phyloP scores from a whole-genome alignment of 192 early-diverging fungal genomes.

The Backusella sp. region DNA sequence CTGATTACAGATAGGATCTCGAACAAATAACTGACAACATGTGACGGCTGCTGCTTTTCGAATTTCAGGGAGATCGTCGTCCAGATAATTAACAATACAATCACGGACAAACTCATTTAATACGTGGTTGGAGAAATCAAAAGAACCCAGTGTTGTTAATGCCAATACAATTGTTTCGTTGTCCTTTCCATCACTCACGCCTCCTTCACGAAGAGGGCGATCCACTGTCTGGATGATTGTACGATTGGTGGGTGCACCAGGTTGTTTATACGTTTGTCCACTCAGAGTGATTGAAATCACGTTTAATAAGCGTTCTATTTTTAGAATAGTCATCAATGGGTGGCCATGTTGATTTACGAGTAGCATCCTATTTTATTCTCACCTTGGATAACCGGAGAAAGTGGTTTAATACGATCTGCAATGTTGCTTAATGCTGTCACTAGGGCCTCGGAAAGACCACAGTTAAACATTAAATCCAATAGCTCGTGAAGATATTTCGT shows the following conservation, averaged over 20 bases:
- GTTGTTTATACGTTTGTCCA: slow-evolving; percentile 74
- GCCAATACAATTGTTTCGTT: slow-evolving; percentile 79
- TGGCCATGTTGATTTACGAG: background rate
- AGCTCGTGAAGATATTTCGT: slow-evolving; percentile 87
- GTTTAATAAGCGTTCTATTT: slow-evolving; percentile 77
- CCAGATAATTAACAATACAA: slow-evolving; percentile 78
- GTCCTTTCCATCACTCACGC: slow-evolving; percentile 58
- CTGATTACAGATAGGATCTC: slow-evolving; percentile 81
- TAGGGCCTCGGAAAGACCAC: slow-evolving; percentile 80
- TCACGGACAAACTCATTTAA: slow-evolving; percentile 91
- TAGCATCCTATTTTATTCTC: slow-evolving; percentile 5
- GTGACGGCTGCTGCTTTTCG: slow-evolving; percentile 85
- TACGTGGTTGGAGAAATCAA: slow-evolving; percentile 83
- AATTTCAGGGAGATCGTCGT: slow-evolving; percentile 73
- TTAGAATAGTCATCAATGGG: background rate
- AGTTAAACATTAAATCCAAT: slow-evolving; percentile 89
- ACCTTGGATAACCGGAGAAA: slow-evolving; percentile 86
- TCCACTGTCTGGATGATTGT: slow-evolving; percentile 30
- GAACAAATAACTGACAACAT: slow-evolving; percentile 77
- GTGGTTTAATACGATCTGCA: slow-evolving; percentile 76
- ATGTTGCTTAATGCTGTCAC: slow-evolving; percentile 80
- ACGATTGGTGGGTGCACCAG: slow-evolving; percentile 60
- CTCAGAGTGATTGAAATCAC: slow-evolving; percentile 85
- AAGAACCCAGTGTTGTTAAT: slow-evolving; percentile 75
- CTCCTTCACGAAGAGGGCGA: slow-evolving; percentile 24